Evolutionary conservation across 768 basidiomycete genomes (phyloP).

Genomic region (Hydnomerulius pinastri): DNA sequence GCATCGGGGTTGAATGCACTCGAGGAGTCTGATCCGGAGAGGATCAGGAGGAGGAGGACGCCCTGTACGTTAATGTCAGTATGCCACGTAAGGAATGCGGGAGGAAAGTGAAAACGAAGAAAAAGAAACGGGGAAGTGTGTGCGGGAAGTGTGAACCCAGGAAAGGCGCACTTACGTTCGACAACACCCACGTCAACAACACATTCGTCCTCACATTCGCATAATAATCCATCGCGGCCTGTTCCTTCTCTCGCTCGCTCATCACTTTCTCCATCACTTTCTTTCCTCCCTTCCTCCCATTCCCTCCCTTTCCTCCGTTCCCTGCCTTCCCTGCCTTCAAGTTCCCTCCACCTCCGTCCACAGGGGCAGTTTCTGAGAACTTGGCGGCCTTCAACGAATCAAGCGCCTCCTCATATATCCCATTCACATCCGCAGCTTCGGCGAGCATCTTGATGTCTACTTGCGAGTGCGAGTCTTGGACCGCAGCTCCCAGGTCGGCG

Average conservation of each 20-base stretch:
- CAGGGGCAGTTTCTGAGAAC: conserved; percentile 29
- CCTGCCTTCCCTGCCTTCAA: no score
- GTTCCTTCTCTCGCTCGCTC: conserved; percentile 64
- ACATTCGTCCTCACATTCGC: conserved; percentile 85
- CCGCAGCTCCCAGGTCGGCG: conserved; percentile 80
- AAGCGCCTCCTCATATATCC: conserved; percentile 82
- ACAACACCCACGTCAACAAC: conserved; percentile 78
- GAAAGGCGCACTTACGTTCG: conserved; percentile 57
- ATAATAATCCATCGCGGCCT: conserved; percentile 82
- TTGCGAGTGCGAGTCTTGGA: conserved; percentile 75
- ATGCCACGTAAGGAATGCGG: neutral
- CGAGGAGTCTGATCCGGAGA: conserved; percentile 57
- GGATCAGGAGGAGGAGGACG: conserved; percentile 65
- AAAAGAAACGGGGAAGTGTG: neutral
- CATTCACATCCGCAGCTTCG: conserved; percentile 79
- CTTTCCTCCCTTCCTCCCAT: neutral
- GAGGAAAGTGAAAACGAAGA: neutral
- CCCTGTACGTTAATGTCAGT: conserved; percentile 45
- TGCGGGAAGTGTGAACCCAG: neutral
- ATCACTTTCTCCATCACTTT: conserved; percentile 25
- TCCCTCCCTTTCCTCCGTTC: conserved; percentile 12
- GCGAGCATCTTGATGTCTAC: conserved; percentile 88
- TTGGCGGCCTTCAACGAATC: conserved; percentile 66
- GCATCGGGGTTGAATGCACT: conserved; percentile 57
- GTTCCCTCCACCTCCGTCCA: neutral